Evolutionary conservation across 352 stramenopile species (phyloP).

Genomic region (Phytophthora fragariae): DNA sequence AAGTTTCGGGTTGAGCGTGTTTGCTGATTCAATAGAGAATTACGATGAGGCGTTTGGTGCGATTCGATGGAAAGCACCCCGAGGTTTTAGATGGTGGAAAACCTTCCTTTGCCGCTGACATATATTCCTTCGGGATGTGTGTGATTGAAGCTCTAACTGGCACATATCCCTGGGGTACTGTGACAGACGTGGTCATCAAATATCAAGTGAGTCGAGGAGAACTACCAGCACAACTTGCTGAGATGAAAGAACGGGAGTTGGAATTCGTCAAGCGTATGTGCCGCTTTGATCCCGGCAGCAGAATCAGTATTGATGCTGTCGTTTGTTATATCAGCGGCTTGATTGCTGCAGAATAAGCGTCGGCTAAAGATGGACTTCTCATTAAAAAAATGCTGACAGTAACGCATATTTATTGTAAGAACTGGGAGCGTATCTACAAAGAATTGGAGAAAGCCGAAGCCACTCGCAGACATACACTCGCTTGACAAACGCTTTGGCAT

Average conservation of each 20-base stretch:
- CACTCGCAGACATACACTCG: no score
- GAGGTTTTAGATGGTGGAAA: not conserved
- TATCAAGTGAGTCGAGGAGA: not conserved
- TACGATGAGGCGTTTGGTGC: not conserved
- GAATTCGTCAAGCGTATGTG: slow-evolving; percentile 1
- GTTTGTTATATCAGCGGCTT: not conserved
- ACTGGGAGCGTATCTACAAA: no score
- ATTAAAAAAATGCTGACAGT: no score
- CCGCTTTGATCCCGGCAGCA: slow-evolving; percentile 2
- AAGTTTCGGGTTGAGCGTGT: not conserved
- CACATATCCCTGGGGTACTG: not conserved
- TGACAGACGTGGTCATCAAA: not conserved
- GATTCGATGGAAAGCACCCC: not conserved
- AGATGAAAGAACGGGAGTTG: not conserved
- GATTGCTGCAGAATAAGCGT: no score
- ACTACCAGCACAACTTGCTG: not conserved
- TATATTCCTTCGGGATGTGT: slow-evolving; percentile 4
- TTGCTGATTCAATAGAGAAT: not conserved
- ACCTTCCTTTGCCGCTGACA: not conserved
- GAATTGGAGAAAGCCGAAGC: no score
- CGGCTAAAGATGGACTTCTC: no score
- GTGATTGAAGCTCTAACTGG: slow-evolving; percentile 1
- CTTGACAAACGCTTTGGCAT: no score
- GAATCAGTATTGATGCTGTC: not conserved
- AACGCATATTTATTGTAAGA: no score